Evolutionary conservation across 345 rosid genomes (phyloP).

Genomic region (Stellera chamaejasme): DNA sequence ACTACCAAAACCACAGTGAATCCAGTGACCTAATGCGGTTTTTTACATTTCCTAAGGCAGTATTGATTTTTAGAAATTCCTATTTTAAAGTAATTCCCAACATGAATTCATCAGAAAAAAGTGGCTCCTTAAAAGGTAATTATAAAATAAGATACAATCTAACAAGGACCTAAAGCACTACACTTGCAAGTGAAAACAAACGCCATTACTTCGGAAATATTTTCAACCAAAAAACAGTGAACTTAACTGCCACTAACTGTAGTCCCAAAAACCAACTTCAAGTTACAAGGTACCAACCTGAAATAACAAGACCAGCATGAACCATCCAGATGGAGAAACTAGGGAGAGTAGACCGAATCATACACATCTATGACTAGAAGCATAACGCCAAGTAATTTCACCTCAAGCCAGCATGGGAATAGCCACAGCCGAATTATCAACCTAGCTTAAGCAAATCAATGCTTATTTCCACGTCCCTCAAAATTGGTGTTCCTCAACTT

Average conservation of each 20-base stretch:
- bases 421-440: slow-evolving; percentile 3
- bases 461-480: slow-evolving; percentile 42
- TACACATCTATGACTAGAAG: slow-evolving; percentile 18
- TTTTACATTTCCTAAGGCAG: not conserved
- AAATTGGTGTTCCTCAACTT: slow-evolving; percentile 28
- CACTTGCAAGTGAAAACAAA: slow-evolving; percentile 16
- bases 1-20: no score
- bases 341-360: slow-evolving; percentile 27
- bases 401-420: slow-evolving; percentile 15
- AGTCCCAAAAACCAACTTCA: slow-evolving; percentile 41
- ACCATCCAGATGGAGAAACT: slow-evolving; percentile 32
- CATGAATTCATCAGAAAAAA: slow-evolving; percentile 12
- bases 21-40: no score
- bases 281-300: slow-evolving; percentile 40
- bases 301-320: slow-evolving; percentile 38
- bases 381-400: slow-evolving; percentile 29
- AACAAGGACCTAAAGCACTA: slow-evolving; percentile 4
- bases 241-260: slow-evolving; percentile 58
- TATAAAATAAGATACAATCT: no score
- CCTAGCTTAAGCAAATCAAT: slow-evolving; percentile 21
- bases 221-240: slow-evolving; percentile 33
- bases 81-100: slow-evolving; percentile 11
- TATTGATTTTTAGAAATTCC: slow-evolving; percentile 1
- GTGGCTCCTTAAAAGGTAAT: slow-evolving; percentile 2
- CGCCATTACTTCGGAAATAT: slow-evolving; percentile 20